Evolutionary conservation across 495 filamentous ascomycete genomes (phyloP).

Genomic region (Cairneyella variabilis): DNA sequence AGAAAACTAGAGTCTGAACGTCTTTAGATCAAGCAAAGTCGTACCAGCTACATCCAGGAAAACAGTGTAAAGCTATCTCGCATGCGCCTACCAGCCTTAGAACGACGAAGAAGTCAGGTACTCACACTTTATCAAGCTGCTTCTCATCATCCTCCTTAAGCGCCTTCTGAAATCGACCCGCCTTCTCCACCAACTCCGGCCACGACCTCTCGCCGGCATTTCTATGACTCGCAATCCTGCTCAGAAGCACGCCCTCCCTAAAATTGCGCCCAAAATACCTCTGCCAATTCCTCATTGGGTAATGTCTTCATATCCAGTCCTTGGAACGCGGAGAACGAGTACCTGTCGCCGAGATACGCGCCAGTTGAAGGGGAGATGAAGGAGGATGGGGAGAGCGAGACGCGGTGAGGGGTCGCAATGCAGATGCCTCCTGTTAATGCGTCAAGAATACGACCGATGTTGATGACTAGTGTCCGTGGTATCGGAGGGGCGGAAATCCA

Average conservation of each 20-base stretch:
- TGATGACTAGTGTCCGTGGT: not conserved
- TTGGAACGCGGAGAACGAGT: slow-evolving; percentile 2
- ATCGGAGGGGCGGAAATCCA: not conserved
- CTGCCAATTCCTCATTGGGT: not conserved
- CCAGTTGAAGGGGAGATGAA: not conserved
- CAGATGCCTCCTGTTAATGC: not conserved
- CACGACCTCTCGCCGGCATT: not conserved
- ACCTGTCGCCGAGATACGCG: not conserved
- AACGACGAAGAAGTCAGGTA: too few relatives aligned
- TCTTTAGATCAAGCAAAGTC: too few relatives aligned
- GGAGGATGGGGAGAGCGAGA: not conserved
- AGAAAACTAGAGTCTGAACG: too few relatives aligned
- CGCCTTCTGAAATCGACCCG: not conserved
- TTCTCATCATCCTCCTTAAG: too few relatives aligned
- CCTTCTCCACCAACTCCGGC: not conserved
- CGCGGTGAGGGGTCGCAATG: not conserved
- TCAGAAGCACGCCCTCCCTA: not conserved
- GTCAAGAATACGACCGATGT: not conserved
- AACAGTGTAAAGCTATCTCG: too few relatives aligned
- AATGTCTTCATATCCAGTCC: not conserved
- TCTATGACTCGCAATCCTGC: not conserved
- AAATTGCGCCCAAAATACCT: not conserved
- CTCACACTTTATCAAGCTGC: too few relatives aligned
- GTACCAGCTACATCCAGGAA: too few relatives aligned
- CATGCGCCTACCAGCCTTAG: too few relatives aligned